A percentile compares a stretch with the other conserved stretches of the same genome.
phyloP scores from a whole-genome alignment of 192 early-diverging fungal species.

The Rhizophagus clarus region DNA sequence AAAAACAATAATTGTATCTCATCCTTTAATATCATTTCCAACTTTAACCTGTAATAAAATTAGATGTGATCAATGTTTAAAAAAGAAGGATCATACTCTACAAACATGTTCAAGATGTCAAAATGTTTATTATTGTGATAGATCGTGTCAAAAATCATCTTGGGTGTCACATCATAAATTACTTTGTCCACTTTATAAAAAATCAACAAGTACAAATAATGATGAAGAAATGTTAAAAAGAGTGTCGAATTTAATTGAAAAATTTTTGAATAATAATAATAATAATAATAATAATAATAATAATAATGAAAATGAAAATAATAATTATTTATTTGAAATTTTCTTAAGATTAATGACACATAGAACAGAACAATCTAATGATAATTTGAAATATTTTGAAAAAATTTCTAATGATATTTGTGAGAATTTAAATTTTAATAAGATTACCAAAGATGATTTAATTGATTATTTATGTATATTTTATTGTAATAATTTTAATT shows the following conservation, averaged over 20 bases:
- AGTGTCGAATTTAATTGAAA: slow-evolving; percentile 1
- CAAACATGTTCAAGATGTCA: slow-evolving; percentile 23
- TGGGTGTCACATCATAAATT: slow-evolving; percentile 24
- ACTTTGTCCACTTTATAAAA: slow-evolving; percentile 11
- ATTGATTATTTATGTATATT: slow-evolving; percentile 59
- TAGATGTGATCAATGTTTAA: slow-evolving; percentile 22
- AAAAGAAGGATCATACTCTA: background rate
- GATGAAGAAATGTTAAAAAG: slow-evolving; percentile 29
- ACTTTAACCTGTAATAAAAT: background rate
- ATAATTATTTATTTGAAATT: slow-evolving; percentile 1
- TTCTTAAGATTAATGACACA: slow-evolving; percentile 14
- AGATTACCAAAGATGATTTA: slow-evolving; percentile 31
- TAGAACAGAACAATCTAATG: background rate
- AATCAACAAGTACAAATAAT: background rate
- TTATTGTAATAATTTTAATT: slow-evolving; percentile 66
- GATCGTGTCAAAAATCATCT: slow-evolving; percentile 8
- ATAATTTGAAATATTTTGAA: background rate
- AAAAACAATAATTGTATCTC: background rate
- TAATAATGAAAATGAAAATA: background rate
- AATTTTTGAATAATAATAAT: background rate
- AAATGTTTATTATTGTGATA: slow-evolving; percentile 6
- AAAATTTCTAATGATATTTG: background rate
- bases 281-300: slow-evolving; percentile 10
- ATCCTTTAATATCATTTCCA: slow-evolving; percentile 16
- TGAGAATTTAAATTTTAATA: background rate